A percentile compares a stretch with the other conserved stretches of the same genome.
These are phyloP conservation scores for Colletotrichum sp. DNA, from an alignment of 2,329 filamentous ascomycete genomes.

Conservation along the genomic window DNA sequence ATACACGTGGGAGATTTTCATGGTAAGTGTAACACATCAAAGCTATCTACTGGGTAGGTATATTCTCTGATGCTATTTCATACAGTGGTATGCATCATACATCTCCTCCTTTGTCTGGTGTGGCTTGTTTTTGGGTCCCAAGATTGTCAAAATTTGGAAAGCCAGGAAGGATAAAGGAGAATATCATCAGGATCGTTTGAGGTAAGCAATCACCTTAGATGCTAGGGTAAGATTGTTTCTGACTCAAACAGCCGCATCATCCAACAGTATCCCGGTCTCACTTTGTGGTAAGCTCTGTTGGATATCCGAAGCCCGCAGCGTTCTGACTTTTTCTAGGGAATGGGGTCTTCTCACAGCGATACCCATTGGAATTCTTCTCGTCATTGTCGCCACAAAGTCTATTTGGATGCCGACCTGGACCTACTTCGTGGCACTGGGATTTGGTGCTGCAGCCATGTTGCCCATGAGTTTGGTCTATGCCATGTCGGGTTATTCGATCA, in stretches of 20 bases:
- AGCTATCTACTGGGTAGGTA: not conserved
- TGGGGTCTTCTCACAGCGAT: conserved; percentile 27
- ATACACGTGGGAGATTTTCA: conserved; percentile 50
- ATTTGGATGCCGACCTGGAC: conserved; percentile 67
- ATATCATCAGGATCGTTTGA: conserved; percentile 9
- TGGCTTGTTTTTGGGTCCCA: conserved; percentile 56
- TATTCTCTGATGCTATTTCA: conserved; percentile 44
- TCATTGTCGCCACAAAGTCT: conserved; percentile 53
- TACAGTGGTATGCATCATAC: conserved; percentile 55
- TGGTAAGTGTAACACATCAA: not conserved
- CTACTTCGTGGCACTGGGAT: conserved; percentile 60
- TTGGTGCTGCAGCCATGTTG: conserved; percentile 59
- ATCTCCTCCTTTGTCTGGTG: conserved; percentile 65
- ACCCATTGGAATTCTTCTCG: conserved; percentile 39
- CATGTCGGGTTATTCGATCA: conserved; percentile 57
- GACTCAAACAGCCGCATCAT: conserved; percentile 42
- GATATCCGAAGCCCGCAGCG: not conserved
- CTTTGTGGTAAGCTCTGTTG: conserved; percentile 24
- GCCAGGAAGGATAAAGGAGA: conserved; percentile 28
- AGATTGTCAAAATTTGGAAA: conserved; percentile 46
- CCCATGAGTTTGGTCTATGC: conserved; percentile 67
- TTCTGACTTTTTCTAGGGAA: not conserved
- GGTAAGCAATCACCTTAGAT: not conserved
- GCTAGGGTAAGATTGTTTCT: not conserved
- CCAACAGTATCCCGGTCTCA: conserved; percentile 57